Evolutionary conservation across 306 rosid species (phyloP).

Genomic region (Dryas octopetala): DNA sequence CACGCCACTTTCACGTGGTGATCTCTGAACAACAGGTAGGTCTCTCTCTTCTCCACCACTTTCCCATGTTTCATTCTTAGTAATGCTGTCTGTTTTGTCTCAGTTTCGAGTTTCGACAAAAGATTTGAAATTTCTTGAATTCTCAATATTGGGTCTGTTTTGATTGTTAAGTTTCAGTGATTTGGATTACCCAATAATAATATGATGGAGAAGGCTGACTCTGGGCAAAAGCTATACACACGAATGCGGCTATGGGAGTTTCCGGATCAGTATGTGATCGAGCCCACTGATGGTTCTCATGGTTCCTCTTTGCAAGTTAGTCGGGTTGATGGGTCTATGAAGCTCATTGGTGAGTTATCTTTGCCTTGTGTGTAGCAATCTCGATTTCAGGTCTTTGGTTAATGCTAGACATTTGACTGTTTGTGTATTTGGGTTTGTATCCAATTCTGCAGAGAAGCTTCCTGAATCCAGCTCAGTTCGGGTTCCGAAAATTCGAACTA

Average conservation of each 20-base stretch:
- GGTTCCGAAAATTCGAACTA: conserved; percentile 72
- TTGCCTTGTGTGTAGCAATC: background rate
- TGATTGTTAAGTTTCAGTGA: conserved; percentile 29
- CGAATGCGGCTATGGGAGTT: conserved; percentile 94
- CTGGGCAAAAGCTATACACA: conserved; percentile 76
- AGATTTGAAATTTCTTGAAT: conserved; percentile 3
- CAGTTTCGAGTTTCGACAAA: background rate
- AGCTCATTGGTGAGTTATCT: conserved; percentile 61
- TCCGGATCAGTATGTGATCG: conserved; percentile 80
- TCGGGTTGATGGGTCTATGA: conserved; percentile 78
- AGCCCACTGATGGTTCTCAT: conserved; percentile 91
- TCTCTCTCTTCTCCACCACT: background rate
- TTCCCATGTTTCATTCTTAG: no score
- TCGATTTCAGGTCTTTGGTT: conserved; percentile 8
- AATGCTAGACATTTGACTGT: background rate
- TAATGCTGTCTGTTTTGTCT: background rate
- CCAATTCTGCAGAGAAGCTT: conserved; percentile 57
- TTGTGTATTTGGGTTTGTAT: background rate
- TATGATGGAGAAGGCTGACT: conserved; percentile 87
- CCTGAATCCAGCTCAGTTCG: conserved; percentile 67
- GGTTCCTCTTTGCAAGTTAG: conserved; percentile 73
- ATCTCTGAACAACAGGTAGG: background rate
- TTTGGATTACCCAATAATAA: conserved; percentile 28
- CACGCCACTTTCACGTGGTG: conserved; percentile 5
- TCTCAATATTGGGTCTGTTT: background rate